Evolutionary conservation across 257 asterid species (phyloP).

Genomic region (Avicennia marina): DNA sequence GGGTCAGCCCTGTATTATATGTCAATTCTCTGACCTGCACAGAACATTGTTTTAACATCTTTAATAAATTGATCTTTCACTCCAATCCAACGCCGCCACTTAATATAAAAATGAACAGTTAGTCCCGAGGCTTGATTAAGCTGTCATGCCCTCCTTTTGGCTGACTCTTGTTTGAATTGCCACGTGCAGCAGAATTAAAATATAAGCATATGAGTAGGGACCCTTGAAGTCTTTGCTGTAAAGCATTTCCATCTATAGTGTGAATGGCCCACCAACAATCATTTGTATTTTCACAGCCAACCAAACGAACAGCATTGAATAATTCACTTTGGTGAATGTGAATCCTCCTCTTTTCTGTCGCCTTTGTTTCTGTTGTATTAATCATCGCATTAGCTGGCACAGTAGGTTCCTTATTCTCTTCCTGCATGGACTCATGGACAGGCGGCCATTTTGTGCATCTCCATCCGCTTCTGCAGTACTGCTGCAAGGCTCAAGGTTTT

Average conservation of each 20-base stretch:
- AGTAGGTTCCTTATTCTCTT: slow-evolving; percentile 30
- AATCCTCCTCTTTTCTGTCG: background rate
- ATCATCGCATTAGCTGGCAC: slow-evolving; percentile 37
- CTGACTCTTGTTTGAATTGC: background rate
- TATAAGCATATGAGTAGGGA: background rate
- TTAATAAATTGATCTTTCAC: background rate
- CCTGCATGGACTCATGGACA: slow-evolving; percentile 14
- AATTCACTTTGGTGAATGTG: slow-evolving; percentile 5
- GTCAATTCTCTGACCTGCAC: slow-evolving; percentile 9
- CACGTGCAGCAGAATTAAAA: background rate
- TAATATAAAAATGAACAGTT: background rate
- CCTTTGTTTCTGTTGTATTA: slow-evolving; percentile 21
- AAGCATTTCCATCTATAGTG: slow-evolving; percentile 23
- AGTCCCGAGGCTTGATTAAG: too few relatives aligned
- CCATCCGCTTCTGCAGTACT: too few relatives aligned
- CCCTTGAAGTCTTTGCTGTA: slow-evolving; percentile 22
- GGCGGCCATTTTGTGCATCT: too few relatives aligned
- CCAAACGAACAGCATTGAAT: slow-evolving; percentile 29
- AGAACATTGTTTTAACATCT: slow-evolving; percentile 3
- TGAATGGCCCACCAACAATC: slow-evolving; percentile 31
- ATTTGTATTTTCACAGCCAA: slow-evolving; percentile 4
- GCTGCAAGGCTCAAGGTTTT: too few relatives aligned
- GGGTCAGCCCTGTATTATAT: slow-evolving; percentile 1
- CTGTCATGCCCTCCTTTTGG: background rate
- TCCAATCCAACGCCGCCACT: background rate